A percentile compares a stretch with the other conserved stretches of the same genome.
Conservation (phyloP, 257 asterid genomes). For the Nicotiana obtusifolia region DNA sequence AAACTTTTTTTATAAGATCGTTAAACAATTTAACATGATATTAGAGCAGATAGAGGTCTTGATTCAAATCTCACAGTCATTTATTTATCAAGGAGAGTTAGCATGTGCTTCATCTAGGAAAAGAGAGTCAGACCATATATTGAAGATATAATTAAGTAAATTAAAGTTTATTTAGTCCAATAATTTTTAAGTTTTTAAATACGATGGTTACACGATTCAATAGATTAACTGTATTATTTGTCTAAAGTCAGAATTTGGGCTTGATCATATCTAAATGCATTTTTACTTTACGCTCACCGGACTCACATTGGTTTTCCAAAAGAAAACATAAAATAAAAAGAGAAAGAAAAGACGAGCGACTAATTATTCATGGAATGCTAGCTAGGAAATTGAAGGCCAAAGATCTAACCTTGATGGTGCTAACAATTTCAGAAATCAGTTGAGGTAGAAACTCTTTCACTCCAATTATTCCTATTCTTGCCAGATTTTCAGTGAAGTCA, state of each 20-base stretch:
- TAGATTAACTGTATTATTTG: too few species aligned
- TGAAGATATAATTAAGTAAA: background rate
- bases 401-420: slow-evolving; percentile 46
- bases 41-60: background rate
- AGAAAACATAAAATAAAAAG: too few species aligned
- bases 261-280: too few species aligned
- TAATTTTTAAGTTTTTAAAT: too few species aligned
- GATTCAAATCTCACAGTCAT: background rate
- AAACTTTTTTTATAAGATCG: background rate
- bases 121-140: background rate
- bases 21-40: background rate
- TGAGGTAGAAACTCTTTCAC: slow-evolving; percentile 34
- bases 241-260: too few species aligned
- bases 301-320: too few species aligned
- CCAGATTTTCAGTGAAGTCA: slow-evolving; percentile 46
- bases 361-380: background rate
- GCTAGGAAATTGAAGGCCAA: background rate
- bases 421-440: slow-evolving; percentile 35
- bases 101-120: background rate
- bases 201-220: too few species aligned
- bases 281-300: too few species aligned
- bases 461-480: slow-evolving; percentile 38
- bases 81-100: background rate
- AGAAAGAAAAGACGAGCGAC: too few species aligned
- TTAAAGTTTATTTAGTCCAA: too few species aligned